Evolutionary conservation across 192 early-diverging fungal species (phyloP).

Genomic region (Spizellomyces punctatus): DNA sequence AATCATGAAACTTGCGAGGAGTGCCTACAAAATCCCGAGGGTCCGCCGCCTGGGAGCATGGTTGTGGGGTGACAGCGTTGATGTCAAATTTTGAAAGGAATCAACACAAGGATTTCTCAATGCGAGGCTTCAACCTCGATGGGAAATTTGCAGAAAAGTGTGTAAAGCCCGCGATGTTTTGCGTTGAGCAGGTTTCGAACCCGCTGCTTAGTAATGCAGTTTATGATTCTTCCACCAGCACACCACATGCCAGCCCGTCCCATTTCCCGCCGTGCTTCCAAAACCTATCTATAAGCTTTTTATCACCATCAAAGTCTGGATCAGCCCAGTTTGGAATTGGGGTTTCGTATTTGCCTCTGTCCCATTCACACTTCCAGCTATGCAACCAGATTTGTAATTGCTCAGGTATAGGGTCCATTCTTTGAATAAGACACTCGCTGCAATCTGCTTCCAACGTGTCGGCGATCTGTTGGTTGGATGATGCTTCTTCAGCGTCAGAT

Average conservation of each 20-base stretch:
- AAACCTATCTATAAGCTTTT: conserved; percentile 41
- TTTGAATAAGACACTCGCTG: conserved; percentile 58
- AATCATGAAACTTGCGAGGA: neutral
- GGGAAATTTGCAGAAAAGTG: too few relatives aligned
- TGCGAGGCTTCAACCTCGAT: too few relatives aligned
- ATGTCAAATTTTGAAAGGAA: too few relatives aligned
- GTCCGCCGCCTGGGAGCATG: conserved; percentile 17
- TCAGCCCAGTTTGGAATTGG: conserved; percentile 79
- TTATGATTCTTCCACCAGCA: too few relatives aligned
- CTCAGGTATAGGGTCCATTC: conserved; percentile 71
- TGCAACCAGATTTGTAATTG: conserved; percentile 90
- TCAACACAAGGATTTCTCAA: too few relatives aligned
- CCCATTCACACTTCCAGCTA: conserved; percentile 75
- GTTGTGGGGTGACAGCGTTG: too few relatives aligned
- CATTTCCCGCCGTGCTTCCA: conserved; percentile 52
- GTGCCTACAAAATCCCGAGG: conserved; percentile 23
- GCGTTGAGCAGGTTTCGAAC: too few relatives aligned
- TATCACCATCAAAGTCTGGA: conserved; percentile 46
- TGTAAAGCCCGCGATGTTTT: too few relatives aligned
- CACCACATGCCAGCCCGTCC: conserved; percentile 31
- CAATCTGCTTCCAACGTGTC: conserved; percentile 40
- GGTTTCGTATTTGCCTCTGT: conserved; percentile 68
- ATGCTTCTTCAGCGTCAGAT: neutral
- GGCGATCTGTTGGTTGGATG: neutral
- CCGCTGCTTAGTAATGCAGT: too few relatives aligned